A percentile compares a stretch with the other conserved stretches of the same genome.
Evolutionary conservation across 1,284 basidiomycete genomes (phyloP).

Genomic region (Moniliophthora roreri): DNA sequence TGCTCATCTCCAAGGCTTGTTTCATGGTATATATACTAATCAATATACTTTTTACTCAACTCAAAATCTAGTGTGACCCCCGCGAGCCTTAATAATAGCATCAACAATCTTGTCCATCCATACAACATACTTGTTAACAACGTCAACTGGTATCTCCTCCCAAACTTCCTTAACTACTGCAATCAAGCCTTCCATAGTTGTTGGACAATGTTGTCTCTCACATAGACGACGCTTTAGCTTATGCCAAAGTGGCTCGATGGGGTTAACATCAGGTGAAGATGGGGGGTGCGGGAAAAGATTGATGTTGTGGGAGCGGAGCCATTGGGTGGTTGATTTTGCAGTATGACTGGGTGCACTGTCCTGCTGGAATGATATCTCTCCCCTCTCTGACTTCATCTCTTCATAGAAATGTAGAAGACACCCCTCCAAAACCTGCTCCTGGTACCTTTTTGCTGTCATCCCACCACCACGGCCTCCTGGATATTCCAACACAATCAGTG

Average conservation of each 20-base stretch:
- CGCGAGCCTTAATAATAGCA: constrained; percentile 20
- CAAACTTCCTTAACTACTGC: constrained; percentile 19
- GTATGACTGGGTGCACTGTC: constrained; percentile 23
- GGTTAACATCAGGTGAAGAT: constrained; percentile 21
- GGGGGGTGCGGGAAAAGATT: constrained; percentile 17
- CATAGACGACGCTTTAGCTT: constrained; percentile 21
- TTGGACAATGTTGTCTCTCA: constrained; percentile 11
- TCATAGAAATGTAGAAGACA: constrained; percentile 16
- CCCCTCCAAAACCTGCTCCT: constrained; percentile 22
- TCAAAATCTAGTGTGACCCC: constrained; percentile 17
- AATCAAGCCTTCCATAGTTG: constrained; percentile 19
- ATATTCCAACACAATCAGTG: constrained; percentile 23
- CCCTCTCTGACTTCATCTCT: constrained; percentile 11
- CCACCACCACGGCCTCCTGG: constrained; percentile 25
- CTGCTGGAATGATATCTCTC: constrained; percentile 22
- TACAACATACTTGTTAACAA: constrained; percentile 22
- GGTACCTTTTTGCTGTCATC: constrained; percentile 21
- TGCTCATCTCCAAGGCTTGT: no score
- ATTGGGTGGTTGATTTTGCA: constrained; percentile 17
- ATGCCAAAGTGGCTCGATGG: constrained; percentile 24
- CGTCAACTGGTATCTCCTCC: constrained; percentile 19
- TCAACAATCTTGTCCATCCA: constrained; percentile 24
- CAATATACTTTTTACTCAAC: no score
- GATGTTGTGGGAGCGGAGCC: constrained; percentile 17
- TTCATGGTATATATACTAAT: no score